Percentiles rank a stretch among this genome's conserved stretches.
phyloP scores from a whole-genome alignment of 1,284 basidiomycete species.

The Boletus austroedulis region DNA sequence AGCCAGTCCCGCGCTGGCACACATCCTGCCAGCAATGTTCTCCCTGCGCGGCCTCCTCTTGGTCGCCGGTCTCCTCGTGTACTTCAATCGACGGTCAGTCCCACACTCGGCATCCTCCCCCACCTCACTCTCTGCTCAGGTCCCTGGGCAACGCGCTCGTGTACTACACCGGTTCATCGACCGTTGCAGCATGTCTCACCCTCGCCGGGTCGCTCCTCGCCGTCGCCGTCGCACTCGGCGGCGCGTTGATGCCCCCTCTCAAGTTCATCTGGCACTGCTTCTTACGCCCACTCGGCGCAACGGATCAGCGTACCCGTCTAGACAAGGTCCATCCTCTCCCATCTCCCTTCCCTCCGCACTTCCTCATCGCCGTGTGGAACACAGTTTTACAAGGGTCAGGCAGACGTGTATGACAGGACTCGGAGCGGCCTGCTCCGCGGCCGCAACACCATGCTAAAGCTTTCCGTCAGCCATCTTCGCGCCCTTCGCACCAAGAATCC shows the following conservation, averaged over 20 bases:
- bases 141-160: conserved; percentile 21
- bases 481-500: conserved; percentile 44
- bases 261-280: conserved; percentile 51
- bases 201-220: conserved; percentile 25
- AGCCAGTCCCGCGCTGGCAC: not conserved
- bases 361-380: not conserved
- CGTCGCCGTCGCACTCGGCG: conserved; percentile 22
- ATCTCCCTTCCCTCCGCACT: not conserved
- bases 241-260: conserved; percentile 39
- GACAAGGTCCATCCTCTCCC: conserved; percentile 37
- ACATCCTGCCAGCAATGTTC: conserved; percentile 1
- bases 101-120: not conserved
- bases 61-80: conserved; percentile 16
- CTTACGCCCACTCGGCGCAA: conserved; percentile 39
- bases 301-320: conserved; percentile 43
- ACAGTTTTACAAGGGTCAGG: conserved; percentile 68
- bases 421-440: conserved; percentile 62
- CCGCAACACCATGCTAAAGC: conserved; percentile 64
- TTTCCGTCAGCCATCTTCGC: conserved; percentile 67
- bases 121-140: conserved; percentile 2
- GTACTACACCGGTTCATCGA: conserved; percentile 33
- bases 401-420: conserved; percentile 68
- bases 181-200: conserved; percentile 28
- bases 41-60: conserved; percentile 22
- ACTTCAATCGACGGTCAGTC: conserved; percentile 17